phyloP scores from a whole-genome alignment of 2,329 filamentous ascomycete species.

The Apiospora marii region DNA sequence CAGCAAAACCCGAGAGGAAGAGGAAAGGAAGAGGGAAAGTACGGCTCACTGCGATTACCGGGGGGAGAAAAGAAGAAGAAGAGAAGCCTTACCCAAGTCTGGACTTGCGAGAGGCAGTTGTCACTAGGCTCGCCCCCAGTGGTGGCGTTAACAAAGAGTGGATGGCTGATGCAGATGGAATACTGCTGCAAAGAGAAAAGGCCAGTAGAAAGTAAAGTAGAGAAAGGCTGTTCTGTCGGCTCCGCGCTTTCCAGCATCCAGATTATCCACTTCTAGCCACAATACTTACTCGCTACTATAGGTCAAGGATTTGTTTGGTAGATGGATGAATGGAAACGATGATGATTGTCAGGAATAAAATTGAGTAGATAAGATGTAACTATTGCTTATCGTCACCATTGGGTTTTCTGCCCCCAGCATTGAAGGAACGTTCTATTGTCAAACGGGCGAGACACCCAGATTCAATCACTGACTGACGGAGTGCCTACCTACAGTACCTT shows the following conservation, averaged over 20 bases:
- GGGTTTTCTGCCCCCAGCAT: neutral
- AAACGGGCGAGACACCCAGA: neutral
- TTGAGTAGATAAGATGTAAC: neutral
- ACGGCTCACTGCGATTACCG: neutral
- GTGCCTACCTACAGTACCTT: neutral
- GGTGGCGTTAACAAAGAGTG: conserved; percentile 24
- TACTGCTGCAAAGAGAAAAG: conserved; percentile 17
- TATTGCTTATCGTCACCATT: neutral
- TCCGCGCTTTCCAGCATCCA: conserved; percentile 2
- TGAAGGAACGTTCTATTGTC: neutral
- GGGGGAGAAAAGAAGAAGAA: conserved; percentile 20
- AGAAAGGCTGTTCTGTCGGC: conserved; percentile 14
- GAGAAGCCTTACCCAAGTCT: conserved; percentile 30
- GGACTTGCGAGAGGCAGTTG: conserved; percentile 23
- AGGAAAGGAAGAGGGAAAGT: conserved; percentile 20
- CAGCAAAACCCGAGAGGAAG: conserved; percentile 21
- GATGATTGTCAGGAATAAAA: neutral
- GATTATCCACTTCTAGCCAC: conserved; percentile 8
- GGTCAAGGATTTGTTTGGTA: neutral
- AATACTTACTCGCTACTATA: neutral
- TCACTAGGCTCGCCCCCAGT: conserved; percentile 26
- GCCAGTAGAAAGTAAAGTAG: neutral
- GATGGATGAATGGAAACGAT: neutral
- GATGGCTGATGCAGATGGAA: conserved; percentile 15
- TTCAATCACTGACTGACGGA: neutral